Percentiles rank a stretch among this genome's conserved stretches.
These are phyloP conservation scores for Tolypocladium endophyticum DNA, from an alignment of 2,329 filamentous ascomycete species.

Conservation along the genomic window DNA sequence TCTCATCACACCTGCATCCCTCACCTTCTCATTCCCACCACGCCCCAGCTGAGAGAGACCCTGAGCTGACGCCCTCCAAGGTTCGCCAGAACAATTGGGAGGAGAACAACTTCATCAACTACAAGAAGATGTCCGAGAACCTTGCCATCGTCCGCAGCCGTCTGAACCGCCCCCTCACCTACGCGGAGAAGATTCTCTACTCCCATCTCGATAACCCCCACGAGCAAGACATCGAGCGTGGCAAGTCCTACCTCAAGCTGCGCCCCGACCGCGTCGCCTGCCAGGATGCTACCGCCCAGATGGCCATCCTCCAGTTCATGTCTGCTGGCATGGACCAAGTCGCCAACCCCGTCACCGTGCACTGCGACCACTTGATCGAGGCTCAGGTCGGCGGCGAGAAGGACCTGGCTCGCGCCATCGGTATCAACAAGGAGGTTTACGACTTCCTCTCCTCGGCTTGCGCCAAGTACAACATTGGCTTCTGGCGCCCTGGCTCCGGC, in stretches of 20 bases:
- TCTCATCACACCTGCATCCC: not conserved
- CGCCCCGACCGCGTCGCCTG: conserved; percentile 96
- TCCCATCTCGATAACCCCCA: conserved; percentile 97
- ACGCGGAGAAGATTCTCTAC: conserved; percentile 97
- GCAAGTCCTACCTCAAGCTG: conserved; percentile 90
- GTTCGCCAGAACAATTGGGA: conserved; percentile 96
- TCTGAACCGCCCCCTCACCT: conserved; percentile 87
- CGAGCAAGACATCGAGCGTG: conserved; percentile 91
- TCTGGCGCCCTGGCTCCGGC: conserved; percentile 87
- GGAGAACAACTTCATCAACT: conserved; percentile 96
- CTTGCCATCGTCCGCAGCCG: conserved; percentile 78
- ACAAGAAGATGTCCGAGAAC: conserved; percentile 99
- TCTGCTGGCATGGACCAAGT: conserved; percentile 93
- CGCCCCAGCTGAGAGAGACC: not conserved
- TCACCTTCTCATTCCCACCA: no score
- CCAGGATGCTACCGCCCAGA: conserved; percentile 98
- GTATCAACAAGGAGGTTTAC: conserved; percentile 92
- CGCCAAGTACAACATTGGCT: conserved; percentile 87
- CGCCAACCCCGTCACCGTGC: conserved; percentile 91
- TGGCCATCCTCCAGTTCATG: conserved; percentile 99
- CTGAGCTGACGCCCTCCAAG: conserved; percentile 18
- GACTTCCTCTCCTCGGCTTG: conserved; percentile 91
- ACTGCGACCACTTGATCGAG: conserved; percentile 98
- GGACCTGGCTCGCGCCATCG: conserved; percentile 76
- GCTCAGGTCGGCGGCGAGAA: conserved; percentile 81